These are phyloP conservation scores for Tylopilus rubrobrunneus DNA, from an alignment of 768 basidiomycete genomes.

Conservation along the genomic window DNA sequence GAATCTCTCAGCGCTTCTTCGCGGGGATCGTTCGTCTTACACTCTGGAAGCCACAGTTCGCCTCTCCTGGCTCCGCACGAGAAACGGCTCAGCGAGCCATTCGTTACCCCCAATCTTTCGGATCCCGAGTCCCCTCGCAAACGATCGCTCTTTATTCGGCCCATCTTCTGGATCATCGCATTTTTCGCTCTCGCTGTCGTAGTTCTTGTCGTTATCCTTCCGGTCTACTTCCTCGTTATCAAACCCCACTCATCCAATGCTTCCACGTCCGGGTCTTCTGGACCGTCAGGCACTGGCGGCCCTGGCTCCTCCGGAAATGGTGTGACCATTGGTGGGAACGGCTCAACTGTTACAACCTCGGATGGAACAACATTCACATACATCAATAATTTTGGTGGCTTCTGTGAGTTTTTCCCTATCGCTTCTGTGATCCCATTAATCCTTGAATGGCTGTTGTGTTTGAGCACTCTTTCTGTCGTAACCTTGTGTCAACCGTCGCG, in stretches of 20 bases:
- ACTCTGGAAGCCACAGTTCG: slow-evolving; percentile 21
- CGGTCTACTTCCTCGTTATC: slow-evolving; percentile 33
- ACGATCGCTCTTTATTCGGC: slow-evolving; percentile 19
- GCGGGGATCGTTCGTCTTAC: slow-evolving; percentile 18
- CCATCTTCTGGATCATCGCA: slow-evolving; percentile 27
- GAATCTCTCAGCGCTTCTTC: slow-evolving; percentile 17
- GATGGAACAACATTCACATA: slow-evolving; percentile 77
- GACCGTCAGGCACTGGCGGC: background rate
- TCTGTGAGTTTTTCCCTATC: slow-evolving; percentile 44
- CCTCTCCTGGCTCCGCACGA: slow-evolving; percentile 22
- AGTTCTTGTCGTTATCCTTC: slow-evolving; percentile 40
- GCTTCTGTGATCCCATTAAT: background rate
- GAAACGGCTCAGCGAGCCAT: slow-evolving; percentile 13
- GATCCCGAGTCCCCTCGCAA: slow-evolving; percentile 4
- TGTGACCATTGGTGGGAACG: slow-evolving; percentile 55
- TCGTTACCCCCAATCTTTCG: background rate
- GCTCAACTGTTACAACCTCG: slow-evolving; percentile 57
- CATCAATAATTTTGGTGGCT: slow-evolving; percentile 71
- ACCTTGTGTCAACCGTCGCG: background rate
- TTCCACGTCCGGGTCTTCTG: background rate
- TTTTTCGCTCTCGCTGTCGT: slow-evolving; percentile 29
- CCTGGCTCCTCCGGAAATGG: slow-evolving; percentile 6
- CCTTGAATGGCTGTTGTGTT: background rate
- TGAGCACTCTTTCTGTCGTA: background rate
- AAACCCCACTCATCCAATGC: slow-evolving; percentile 14